A percentile compares a stretch with the other conserved stretches of the same genome.
phyloP scores from a whole-genome alignment of 176 grass and related monocot species.

The Elymus sibiricus region DNA sequence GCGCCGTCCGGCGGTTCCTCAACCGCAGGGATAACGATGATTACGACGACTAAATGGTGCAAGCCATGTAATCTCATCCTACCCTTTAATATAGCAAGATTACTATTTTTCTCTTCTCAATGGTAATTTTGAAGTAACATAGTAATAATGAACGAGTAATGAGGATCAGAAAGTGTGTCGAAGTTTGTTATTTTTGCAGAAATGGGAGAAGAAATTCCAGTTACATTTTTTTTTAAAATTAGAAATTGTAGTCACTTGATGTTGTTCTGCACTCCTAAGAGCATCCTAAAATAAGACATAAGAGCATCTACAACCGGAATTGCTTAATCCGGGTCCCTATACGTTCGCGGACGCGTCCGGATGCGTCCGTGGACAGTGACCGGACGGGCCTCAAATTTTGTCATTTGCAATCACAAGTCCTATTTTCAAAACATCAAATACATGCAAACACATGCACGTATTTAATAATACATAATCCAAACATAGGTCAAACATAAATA shows the following conservation, averaged over 20 bases:
- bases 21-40: slow-evolving; percentile 56
- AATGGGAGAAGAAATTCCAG: not conserved
- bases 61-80: not conserved
- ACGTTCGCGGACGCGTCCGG: too few species aligned
- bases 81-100: not conserved
- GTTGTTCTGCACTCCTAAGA: not conserved
- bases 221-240: not conserved
- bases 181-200: not conserved
- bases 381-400: too few species aligned
- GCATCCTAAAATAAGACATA: too few species aligned
- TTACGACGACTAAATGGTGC: slow-evolving; percentile 49
- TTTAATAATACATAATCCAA: too few species aligned
- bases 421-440: too few species aligned
- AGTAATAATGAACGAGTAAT: not conserved
- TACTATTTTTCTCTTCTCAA: not conserved
- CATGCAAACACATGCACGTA: too few species aligned
- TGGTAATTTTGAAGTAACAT: not conserved
- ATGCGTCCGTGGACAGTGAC: too few species aligned
- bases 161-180: not conserved
- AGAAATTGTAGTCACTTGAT: too few species aligned
- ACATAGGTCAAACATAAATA: too few species aligned
- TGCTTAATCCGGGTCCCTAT: too few species aligned
- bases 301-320: too few species aligned
- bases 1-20: slow-evolving; percentile 63
- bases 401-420: too few species aligned